Base-by-base conservation (phyloP, 768 basidiomycete genomes). In the Collybia mongolica region DNA sequence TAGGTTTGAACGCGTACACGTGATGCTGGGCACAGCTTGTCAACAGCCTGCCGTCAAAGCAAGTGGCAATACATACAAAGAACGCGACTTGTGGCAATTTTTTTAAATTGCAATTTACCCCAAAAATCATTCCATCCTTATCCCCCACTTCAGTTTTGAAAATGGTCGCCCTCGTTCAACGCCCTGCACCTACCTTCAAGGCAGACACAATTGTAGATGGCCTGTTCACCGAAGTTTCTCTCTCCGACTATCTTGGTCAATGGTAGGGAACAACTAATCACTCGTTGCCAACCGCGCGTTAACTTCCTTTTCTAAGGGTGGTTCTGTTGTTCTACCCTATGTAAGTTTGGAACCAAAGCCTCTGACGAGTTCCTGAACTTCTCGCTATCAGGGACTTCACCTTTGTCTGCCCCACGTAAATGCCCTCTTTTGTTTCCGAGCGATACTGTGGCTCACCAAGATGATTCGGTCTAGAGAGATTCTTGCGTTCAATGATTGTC, bases 251-350 rank as follows among this genome's bases (percentile, higher is more conserved):
- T 69, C 70, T 80, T 24, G 92, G 93, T 28, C 80, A 91, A 86
- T 96, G 92, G 92, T 92, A 56, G 17, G 76, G 61, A 46, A 49
- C 38, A 52, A 2, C 39, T 40, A 6, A 39, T 17, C 55, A 19
- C 39, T 49, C 1, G 14, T 15, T 41, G 32, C 11, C 32, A 14
- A 14, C 32, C 32, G 5, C 11, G 32, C 11, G 11, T 32, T 32
- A 14, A 32, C 11, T 12, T 9, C 4, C 32, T 47, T 32, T 49
- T 36, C 42, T 39, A 56, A 94, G 93, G 93, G 85, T 95, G n/a
- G 79, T 94, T 29, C 82, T 97, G 15, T 80, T 96, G 68, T 95
- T 96, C 75, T 97, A 97, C 72, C 94, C 94, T 5, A 82, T 96
- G 90, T 92, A 72, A 55, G 86, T 69, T 32, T 14, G 14, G 14